Evolutionary conservation across 2,329 filamentous ascomycete species (phyloP).

Genomic region (Triangularia setosa): DNA sequence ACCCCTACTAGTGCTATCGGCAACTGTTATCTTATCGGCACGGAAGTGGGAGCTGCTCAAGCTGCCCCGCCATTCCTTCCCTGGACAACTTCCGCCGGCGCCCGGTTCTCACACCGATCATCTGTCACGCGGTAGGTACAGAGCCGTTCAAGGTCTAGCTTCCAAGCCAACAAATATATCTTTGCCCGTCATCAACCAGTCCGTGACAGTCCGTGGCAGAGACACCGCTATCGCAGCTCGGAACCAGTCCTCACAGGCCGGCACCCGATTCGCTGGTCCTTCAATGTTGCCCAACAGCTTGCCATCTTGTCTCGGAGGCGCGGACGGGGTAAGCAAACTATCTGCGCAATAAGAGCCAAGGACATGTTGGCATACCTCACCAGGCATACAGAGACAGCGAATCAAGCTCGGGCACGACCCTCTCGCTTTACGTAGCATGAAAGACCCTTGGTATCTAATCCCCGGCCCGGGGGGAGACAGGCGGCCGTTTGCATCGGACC

Average conservation of each 20-base stretch:
- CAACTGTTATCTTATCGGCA: neutral
- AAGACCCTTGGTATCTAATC: neutral
- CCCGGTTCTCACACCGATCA: neutral
- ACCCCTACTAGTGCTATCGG: neutral
- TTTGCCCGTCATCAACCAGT: neutral
- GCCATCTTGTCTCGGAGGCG: constrained; percentile 8
- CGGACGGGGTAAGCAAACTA: neutral
- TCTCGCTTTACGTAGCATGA: constrained; percentile 6
- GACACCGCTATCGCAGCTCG: neutral
- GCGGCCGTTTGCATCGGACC: neutral
- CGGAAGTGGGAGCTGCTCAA: neutral
- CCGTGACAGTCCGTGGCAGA: neutral
- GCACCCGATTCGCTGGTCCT: neutral
- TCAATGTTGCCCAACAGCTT: neutral
- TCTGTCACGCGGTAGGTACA: constrained; percentile 6
- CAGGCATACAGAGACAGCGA: constrained; percentile 5
- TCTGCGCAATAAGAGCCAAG: neutral
- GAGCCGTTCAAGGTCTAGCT: neutral
- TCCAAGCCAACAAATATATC: neutral
- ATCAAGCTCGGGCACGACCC: constrained; percentile 18
- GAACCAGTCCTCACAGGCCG: neutral
- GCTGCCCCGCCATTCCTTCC: neutral
- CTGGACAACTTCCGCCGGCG: neutral
- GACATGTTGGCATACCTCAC: neutral
- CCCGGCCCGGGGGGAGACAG: constrained; percentile 1